These are phyloP conservation scores for Serendipita sp. DNA, from an alignment of 768 basidiomycete genomes.

Conservation along the genomic window DNA sequence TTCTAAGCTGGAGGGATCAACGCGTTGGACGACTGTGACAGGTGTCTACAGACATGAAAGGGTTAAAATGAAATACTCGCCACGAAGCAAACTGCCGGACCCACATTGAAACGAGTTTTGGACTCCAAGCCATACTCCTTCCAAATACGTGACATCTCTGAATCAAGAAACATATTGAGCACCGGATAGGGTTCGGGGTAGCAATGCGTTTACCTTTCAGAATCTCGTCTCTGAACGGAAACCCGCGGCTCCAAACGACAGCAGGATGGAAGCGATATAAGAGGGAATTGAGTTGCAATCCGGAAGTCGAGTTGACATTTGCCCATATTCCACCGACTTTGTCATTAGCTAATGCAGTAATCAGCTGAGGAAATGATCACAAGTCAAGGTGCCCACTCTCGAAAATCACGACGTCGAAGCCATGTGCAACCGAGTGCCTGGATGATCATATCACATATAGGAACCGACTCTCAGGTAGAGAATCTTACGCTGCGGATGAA, in stretches of 20 bases:
- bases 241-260: conserved; percentile 26
- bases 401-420: conserved; percentile 36
- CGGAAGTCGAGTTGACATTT: conserved; percentile 33
- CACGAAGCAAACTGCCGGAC: background rate
- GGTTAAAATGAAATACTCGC: background rate
- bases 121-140: conserved; percentile 31
- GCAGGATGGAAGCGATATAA: conserved; percentile 36
- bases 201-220: conserved; percentile 20
- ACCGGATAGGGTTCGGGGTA: background rate
- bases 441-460: background rate
- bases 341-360: conserved; percentile 12
- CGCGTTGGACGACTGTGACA: conserved; percentile 23
- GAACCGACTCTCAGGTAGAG: background rate
- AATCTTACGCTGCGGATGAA: conserved; percentile 30
- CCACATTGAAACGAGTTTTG: conserved; percentile 28
- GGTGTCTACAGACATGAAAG: conserved; percentile 9
- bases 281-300: conserved; percentile 34
- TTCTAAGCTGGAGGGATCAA: conserved; percentile 1
- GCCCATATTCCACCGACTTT: conserved; percentile 35
- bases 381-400: conserved; percentile 14
- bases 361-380: background rate
- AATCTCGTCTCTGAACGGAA: conserved; percentile 35
- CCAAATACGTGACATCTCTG: conserved; percentile 30
- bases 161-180: background rate
- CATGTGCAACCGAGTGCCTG: conserved; percentile 20